A percentile compares a stretch with the other conserved stretches of the same genome.
Evolutionary conservation across 495 filamentous ascomycete species (phyloP).

Genomic region (Bacidia gigantensis): DNA sequence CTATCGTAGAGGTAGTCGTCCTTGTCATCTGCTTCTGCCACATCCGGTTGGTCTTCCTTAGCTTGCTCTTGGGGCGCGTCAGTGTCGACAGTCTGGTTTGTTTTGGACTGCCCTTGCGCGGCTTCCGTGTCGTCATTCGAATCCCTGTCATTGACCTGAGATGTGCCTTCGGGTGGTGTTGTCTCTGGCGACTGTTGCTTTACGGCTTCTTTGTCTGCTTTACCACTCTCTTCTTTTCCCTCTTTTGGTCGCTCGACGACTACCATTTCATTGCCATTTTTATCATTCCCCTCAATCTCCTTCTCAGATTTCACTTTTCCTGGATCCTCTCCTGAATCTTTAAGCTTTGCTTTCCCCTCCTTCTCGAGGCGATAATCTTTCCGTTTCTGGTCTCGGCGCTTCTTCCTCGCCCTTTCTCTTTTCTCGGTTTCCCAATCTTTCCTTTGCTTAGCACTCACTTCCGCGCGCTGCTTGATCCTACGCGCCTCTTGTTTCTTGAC

Average conservation of each 20-base stretch:
- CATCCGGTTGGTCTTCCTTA: no score
- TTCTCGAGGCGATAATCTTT: slow-evolving; percentile 16
- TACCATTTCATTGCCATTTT: no score
- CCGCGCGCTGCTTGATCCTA: slow-evolving; percentile 29
- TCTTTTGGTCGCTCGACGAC: not conserved
- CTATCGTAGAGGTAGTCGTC: slow-evolving; percentile 19
- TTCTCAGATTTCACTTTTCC: not conserved
- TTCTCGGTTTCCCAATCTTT: slow-evolving; percentile 39
- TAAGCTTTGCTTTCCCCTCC: slow-evolving; percentile 7
- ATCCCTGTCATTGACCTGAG: not conserved
- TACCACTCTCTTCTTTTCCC: not conserved
- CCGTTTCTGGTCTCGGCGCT: slow-evolving; percentile 16
- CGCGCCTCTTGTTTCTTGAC: slow-evolving; percentile 32
- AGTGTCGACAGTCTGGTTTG: slow-evolving; percentile 1
- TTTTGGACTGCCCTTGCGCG: not conserved
- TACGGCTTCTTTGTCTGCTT: not conserved
- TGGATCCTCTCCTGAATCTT: slow-evolving; percentile 6
- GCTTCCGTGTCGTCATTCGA: not conserved
- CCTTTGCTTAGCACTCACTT: slow-evolving; percentile 33
- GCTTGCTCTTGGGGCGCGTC: not conserved
- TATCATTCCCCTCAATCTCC: not conserved
- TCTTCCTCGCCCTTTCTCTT: slow-evolving; percentile 32
- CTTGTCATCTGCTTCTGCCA: slow-evolving; percentile 3
- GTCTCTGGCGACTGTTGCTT: not conserved
- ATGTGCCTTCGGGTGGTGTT: not conserved